phyloP scores from a whole-genome alignment of 805 yeast genomes.

The Ogataea trehaloabstinens region DNA sequence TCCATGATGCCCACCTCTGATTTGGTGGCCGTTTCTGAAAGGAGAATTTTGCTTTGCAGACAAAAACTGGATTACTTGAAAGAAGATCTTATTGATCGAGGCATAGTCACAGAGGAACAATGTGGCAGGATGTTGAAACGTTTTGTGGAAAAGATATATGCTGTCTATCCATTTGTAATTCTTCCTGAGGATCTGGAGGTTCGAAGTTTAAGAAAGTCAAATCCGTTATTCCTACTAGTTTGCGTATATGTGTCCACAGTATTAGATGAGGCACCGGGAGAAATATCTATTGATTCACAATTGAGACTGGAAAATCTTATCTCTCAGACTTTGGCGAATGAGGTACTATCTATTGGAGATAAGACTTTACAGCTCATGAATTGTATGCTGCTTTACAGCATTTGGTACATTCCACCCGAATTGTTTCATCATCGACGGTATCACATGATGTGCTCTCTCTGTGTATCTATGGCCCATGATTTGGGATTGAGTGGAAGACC shows the following conservation, averaged over 20 bases:
- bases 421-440: slow-evolving; percentile 75
- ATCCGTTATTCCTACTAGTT: slow-evolving; percentile 63
- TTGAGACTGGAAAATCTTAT: slow-evolving; percentile 53
- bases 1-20: slow-evolving; percentile 44
- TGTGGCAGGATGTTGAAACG: slow-evolving; percentile 52
- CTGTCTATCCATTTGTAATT: slow-evolving; percentile 55
- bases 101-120: slow-evolving; percentile 57
- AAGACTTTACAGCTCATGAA: slow-evolving; percentile 69
- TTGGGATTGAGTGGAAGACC: slow-evolving; percentile 65
- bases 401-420: slow-evolving; percentile 87
- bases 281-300: slow-evolving; percentile 38
- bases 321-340: slow-evolving; percentile 48
- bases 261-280: slow-evolving; percentile 29
- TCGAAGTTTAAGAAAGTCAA: slow-evolving; percentile 45
- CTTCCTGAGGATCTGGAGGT: slow-evolving; percentile 44
- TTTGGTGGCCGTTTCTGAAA: slow-evolving; percentile 45
- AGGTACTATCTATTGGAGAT: slow-evolving; percentile 65
- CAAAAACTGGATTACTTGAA: slow-evolving; percentile 18
- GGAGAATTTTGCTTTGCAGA: slow-evolving; percentile 35
- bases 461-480: slow-evolving; percentile 70
- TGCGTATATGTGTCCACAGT: slow-evolving; percentile 62
- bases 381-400: slow-evolving; percentile 54
- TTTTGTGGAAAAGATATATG: slow-evolving; percentile 48
- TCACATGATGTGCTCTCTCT: slow-evolving; percentile 63
- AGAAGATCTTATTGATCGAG: slow-evolving; percentile 54